phyloP scores from a whole-genome alignment of 495 filamentous ascomycete species.

The Emericellopsis terricola region DNA sequence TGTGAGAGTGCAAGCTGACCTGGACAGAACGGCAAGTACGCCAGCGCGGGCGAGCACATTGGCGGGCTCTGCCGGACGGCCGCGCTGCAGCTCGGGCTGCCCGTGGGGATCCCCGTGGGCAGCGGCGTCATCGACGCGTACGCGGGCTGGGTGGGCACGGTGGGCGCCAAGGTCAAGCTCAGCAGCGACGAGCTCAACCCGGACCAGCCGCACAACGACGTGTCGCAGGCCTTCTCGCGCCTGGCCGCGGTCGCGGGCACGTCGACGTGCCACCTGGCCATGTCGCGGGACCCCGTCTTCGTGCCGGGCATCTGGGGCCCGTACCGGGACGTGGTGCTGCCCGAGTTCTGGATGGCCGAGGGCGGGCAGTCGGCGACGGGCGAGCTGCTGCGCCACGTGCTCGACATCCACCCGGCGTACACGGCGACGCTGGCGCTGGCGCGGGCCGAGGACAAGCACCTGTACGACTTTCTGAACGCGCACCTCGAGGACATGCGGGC shows the following conservation, averaged over 20 bases:
- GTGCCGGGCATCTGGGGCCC: conserved; percentile 93
- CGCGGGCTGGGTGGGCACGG: conserved; percentile 94
- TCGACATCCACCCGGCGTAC: conserved; percentile 85
- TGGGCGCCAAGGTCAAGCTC: conserved; percentile 82
- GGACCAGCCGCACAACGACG: conserved; percentile 50
- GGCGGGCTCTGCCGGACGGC: conserved; percentile 73
- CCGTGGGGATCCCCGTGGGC: conserved; percentile 74
- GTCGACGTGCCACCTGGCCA: conserved; percentile 89
- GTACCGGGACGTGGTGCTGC: conserved; percentile 82
- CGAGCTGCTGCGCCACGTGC: conserved; percentile 79
- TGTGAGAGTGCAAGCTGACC: not conserved
- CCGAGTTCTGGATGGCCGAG: conserved; percentile 88
- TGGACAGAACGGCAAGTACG: conserved; percentile 66
- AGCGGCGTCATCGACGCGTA: conserved; percentile 97
- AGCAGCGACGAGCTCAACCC: conserved; percentile 38
- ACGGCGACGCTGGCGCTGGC: conserved; percentile 57
- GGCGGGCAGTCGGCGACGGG: conserved; percentile 93
- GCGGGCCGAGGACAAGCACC: conserved; percentile 58
- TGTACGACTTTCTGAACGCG: conserved; percentile 87
- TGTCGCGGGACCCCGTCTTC: conserved; percentile 82
- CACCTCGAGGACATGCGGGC: conserved; percentile 62
- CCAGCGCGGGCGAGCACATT: conserved; percentile 79
- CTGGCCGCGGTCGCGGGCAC: conserved; percentile 93
- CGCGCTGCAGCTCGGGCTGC: conserved; percentile 67
- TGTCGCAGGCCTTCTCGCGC: conserved; percentile 79